These are phyloP conservation scores for Endocalyx cinctus DNA, from an alignment of 2,329 filamentous ascomycete genomes.

Conservation along the genomic window DNA sequence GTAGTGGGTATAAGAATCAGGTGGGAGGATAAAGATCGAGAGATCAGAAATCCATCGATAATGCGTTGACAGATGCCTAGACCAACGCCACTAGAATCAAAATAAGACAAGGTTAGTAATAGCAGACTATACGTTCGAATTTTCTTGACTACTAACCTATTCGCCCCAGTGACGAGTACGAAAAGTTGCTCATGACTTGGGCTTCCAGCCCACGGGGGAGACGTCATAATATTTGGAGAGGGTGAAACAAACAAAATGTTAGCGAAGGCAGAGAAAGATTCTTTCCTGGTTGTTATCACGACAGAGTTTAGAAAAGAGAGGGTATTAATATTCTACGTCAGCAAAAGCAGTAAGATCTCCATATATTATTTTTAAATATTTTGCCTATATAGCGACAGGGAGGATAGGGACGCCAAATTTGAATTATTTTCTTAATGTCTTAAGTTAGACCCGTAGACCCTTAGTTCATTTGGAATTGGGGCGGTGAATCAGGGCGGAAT, in stretches of 20 bases:
- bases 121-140: constrained; percentile 9
- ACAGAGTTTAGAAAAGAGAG: too few relatives aligned
- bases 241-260: too few relatives aligned
- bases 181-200: constrained; percentile 27
- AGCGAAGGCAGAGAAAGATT: too few relatives aligned
- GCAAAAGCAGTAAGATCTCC: too few relatives aligned
- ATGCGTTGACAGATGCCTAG: constrained; percentile 78
- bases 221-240: too few relatives aligned
- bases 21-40: constrained; percentile 60
- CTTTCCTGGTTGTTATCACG: too few relatives aligned
- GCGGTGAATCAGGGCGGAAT: constrained; percentile 19
- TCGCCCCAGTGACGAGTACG: constrained; percentile 28
- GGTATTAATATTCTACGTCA: too few relatives aligned
- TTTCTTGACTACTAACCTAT: constrained; percentile 21
- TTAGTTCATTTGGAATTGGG: constrained; percentile 15
- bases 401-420: too few relatives aligned
- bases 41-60: constrained; percentile 81
- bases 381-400: too few relatives aligned
- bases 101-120: background rate
- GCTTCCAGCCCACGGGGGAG: constrained; percentile 25
- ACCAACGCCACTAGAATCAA: constrained; percentile 67
- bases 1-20: constrained; percentile 82
- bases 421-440: too few relatives aligned
- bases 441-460: too few relatives aligned
- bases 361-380: too few relatives aligned